phyloP scores from a whole-genome alignment of 257 asterid genomes.

The Solanum verrucosum region DNA sequence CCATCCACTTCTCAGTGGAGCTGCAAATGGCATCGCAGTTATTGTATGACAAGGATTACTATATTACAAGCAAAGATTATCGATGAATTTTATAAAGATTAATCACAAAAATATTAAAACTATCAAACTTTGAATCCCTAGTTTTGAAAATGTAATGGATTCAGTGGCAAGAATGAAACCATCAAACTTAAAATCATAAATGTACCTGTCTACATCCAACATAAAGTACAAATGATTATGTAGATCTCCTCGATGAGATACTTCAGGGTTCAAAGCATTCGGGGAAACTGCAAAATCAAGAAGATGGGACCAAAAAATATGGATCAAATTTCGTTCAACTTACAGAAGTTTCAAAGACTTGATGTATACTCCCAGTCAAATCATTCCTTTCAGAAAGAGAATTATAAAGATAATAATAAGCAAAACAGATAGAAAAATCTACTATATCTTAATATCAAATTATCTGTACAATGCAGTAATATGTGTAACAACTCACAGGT shows the following conservation, averaged over 20 bases:
- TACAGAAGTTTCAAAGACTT: conserved; percentile 21
- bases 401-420: not conserved
- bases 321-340: conserved; percentile 1
- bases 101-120: not conserved
- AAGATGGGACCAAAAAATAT: not conserved
- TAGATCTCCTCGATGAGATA: not conserved
- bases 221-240: not conserved
- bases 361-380: conserved; percentile 22
- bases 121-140: not conserved
- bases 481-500: conserved; percentile 19
- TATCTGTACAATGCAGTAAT: not conserved
- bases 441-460: not conserved
- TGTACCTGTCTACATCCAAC: not conserved
- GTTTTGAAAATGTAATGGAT: not conserved
- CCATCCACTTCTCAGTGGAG: not conserved
- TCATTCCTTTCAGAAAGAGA: conserved; percentile 18
- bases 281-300: not conserved
- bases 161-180: not conserved
- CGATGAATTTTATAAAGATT: not conserved
- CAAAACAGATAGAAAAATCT: not conserved
- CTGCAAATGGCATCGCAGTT: no score
- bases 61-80: not conserved
- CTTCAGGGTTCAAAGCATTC: not conserved
- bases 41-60: not conserved
- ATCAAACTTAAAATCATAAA: not conserved